phyloP scores from a whole-genome alignment of 352 stramenopile species.

The Phytophthora macrochlamydospora region DNA sequence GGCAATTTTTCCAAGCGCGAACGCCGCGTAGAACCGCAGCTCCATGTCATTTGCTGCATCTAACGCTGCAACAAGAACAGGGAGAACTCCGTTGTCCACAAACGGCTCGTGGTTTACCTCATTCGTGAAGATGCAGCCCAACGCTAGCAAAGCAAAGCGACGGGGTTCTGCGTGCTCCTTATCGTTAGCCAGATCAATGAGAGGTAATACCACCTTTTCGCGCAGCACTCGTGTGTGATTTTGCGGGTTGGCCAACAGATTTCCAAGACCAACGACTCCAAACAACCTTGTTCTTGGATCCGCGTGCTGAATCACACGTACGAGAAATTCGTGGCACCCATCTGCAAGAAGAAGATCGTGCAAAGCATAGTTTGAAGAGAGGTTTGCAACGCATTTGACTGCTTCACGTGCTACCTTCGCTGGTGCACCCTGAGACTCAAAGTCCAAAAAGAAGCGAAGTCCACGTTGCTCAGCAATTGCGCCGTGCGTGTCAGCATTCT shows the following conservation, averaged over 20 bases:
- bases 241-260: slow-evolving; percentile 87
- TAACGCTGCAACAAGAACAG: slow-evolving; percentile 73
- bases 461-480: slow-evolving; percentile 79
- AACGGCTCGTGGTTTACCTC: slow-evolving; percentile 69
- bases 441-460: slow-evolving; percentile 79
- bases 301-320: slow-evolving; percentile 58
- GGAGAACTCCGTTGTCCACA: slow-evolving; percentile 70
- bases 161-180: slow-evolving; percentile 48
- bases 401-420: slow-evolving; percentile 58
- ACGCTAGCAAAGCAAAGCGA: slow-evolving; percentile 81
- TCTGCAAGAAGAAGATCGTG: slow-evolving; percentile 86
- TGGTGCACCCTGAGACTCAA: slow-evolving; percentile 39
- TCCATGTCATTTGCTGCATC: slow-evolving; percentile 80
- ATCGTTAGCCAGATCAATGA: slow-evolving; percentile 64
- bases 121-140: slow-evolving; percentile 86
- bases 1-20: slow-evolving; percentile 93
- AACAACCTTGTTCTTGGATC: slow-evolving; percentile 86
- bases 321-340: slow-evolving; percentile 82
- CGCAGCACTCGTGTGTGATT: slow-evolving; percentile 81
- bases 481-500: slow-evolving; percentile 90
- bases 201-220: slow-evolving; percentile 57
- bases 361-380: slow-evolving; percentile 83
- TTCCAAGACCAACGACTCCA: slow-evolving; percentile 88
- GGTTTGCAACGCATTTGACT: slow-evolving; percentile 78
- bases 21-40: slow-evolving; percentile 93